These are phyloP conservation scores for Plasmodium adleri DNA, from an alignment of 169 alveolate species.

Conservation along the genomic window DNA sequence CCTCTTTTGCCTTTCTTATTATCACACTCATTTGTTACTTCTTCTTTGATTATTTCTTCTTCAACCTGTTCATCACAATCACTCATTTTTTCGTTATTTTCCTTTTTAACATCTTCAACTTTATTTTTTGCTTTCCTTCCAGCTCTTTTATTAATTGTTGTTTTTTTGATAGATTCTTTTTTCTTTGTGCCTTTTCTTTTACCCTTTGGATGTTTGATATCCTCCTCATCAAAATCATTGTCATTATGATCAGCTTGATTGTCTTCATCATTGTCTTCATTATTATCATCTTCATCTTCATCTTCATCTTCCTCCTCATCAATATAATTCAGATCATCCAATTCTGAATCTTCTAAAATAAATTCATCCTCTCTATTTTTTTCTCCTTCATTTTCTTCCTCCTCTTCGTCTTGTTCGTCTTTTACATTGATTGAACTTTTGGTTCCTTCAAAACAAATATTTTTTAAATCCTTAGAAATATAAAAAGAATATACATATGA, in stretches of 20 bases:
- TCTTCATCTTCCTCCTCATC: constrained; percentile 3
- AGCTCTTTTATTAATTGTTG: not conserved
- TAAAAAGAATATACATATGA: constrained; percentile 55
- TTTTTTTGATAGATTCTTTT: not conserved
- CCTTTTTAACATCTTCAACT: not conserved
- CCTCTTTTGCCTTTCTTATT: not conserved
- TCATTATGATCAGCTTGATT: not conserved
- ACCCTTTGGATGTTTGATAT: not conserved
- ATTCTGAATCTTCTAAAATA: not conserved
- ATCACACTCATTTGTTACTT: not conserved
- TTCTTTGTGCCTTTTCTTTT: not conserved
- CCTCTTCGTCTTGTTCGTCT: not conserved
- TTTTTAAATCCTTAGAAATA: constrained; percentile 46
- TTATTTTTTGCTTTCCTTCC: not conserved
- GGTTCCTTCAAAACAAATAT: constrained; percentile 39
- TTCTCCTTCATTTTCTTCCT: not conserved
- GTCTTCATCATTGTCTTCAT: constrained; percentile 4
- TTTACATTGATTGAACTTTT: not conserved
- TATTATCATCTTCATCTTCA: not conserved
- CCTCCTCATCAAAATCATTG: not conserved
- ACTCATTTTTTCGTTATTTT: not conserved
- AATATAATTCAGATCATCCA: not conserved
- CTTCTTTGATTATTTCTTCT: not conserved
- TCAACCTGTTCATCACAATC: not conserved
- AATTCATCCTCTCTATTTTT: not conserved